Percentiles rank a stretch among this genome's conserved stretches.
Evolutionary conservation across 768 basidiomycete species (phyloP).

Genomic region (Pleurotus tuoliensis): DNA sequence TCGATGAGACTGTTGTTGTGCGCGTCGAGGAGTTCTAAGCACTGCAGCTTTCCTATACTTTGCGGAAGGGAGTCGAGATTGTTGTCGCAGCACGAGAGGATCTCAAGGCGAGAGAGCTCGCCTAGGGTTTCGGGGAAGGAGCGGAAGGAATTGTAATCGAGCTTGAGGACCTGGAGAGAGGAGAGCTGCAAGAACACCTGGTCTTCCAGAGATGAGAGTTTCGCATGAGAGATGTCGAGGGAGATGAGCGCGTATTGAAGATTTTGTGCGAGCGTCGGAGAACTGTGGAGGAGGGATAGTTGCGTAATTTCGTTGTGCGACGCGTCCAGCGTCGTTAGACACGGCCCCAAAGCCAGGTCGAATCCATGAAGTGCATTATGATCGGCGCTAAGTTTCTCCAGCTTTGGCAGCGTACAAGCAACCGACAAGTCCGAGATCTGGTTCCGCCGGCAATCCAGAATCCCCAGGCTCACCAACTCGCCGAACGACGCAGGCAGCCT

Average conservation of each 20-base stretch:
- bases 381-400: constrained; percentile 70
- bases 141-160: constrained; percentile 87
- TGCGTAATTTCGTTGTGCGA: constrained; percentile 90
- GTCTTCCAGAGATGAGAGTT: constrained; percentile 81
- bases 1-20: constrained; percentile 88
- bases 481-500: constrained; percentile 62
- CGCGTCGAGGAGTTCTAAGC: constrained; percentile 73
- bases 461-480: constrained; percentile 54
- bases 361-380: constrained; percentile 81
- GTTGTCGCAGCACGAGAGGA: constrained; percentile 89
- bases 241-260: constrained; percentile 56
- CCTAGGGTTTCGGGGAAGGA: constrained; percentile 82
- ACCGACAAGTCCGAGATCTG: constrained; percentile 70
- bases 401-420: constrained; percentile 63
- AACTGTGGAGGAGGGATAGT: constrained; percentile 53
- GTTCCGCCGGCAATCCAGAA: constrained; percentile 87
- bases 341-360: constrained; percentile 70
- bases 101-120: constrained; percentile 63
- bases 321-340: constrained; percentile 62
- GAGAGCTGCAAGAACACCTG: constrained; percentile 67
- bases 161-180: constrained; percentile 63
- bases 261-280: constrained; percentile 20
- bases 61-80: constrained; percentile 71
- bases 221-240: constrained; percentile 84
- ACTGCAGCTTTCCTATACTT: constrained; percentile 71